These are phyloP conservation scores for Borovskyia barvae DNA, from an alignment of 208 protist genomes.

Conservation along the genomic window DNA sequence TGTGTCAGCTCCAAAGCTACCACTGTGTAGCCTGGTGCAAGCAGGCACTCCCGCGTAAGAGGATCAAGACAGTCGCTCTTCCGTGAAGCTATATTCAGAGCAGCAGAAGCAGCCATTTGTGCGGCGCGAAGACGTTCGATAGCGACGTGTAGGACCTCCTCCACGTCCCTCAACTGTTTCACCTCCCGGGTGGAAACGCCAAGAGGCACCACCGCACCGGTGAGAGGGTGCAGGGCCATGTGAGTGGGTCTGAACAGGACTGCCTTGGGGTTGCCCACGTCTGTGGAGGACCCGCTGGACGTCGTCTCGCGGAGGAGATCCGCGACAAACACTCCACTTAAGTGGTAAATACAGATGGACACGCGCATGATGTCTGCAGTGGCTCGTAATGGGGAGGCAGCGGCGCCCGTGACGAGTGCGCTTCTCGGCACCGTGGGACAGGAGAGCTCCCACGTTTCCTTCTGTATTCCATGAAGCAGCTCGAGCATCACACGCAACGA, in stretches of 20 bases:
- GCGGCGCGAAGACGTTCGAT: conserved; percentile 15
- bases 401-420: neutral
- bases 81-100: too few relatives aligned
- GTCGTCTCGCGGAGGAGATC: conserved; percentile 17
- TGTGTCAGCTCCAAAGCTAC: conserved; percentile 15
- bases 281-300: conserved; percentile 5
- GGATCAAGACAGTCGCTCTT: too few relatives aligned
- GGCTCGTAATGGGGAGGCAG: neutral
- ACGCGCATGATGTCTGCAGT: conserved; percentile 16
- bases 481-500: conserved; percentile 16
- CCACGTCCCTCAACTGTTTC: conserved; percentile 4
- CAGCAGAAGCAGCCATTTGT: conserved; percentile 1
- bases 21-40: conserved; percentile 12
- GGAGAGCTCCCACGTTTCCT: neutral
- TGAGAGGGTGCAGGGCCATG: conserved; percentile 5
- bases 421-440: neutral
- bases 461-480: conserved; percentile 8
- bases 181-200: conserved; percentile 6
- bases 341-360: conserved; percentile 21
- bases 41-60: conserved; percentile 8
- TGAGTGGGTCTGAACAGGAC: conserved; percentile 6
- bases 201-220: conserved; percentile 4
- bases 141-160: conserved; percentile 13
- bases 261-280: neutral
- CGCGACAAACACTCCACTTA: conserved; percentile 10